A percentile compares a stretch with the other conserved stretches of the same genome.
Conservation (phyloP, 371 early-diverging fungal genomes). For the Mortierella sp. region DNA sequence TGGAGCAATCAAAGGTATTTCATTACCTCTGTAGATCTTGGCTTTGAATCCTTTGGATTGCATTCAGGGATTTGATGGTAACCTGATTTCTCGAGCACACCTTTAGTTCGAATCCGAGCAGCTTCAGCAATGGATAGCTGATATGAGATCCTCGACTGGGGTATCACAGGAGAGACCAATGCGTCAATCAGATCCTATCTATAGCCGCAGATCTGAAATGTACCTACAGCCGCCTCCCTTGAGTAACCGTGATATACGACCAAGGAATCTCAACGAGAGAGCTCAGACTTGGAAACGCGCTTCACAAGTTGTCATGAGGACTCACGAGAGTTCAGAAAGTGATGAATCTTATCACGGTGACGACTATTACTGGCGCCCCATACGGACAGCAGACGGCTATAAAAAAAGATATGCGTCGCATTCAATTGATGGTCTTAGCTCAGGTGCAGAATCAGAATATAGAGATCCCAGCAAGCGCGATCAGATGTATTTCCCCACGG, state of each 20-base stretch:
- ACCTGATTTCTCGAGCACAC: neutral
- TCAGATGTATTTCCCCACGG: neutral
- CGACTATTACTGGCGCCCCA: neutral
- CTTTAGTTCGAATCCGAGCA: conserved; percentile 13
- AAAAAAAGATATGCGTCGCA: neutral
- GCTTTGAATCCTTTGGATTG: neutral
- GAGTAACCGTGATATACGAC: neutral
- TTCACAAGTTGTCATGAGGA: neutral
- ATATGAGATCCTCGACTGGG: neutral
- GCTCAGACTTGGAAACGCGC: neutral
- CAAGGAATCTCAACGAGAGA: neutral
- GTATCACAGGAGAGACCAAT: neutral
- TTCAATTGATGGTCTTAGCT: neutral
- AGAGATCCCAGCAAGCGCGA: conserved; percentile 22
- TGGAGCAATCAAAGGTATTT: conserved; percentile 20
- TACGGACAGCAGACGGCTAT: neutral
- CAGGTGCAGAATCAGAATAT: conserved; percentile 26
- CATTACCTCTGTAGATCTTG: neutral
- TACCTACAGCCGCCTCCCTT: too few species aligned
- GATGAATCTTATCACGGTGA: neutral
- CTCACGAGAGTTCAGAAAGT: conserved; percentile 15
- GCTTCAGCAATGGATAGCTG: conserved; percentile 21
- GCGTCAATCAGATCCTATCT: neutral
- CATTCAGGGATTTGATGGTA: neutral
- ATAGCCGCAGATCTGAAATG: neutral